Evolutionary conservation across 306 rosid species (phyloP).

Genomic region (Pueraria montana): DNA sequence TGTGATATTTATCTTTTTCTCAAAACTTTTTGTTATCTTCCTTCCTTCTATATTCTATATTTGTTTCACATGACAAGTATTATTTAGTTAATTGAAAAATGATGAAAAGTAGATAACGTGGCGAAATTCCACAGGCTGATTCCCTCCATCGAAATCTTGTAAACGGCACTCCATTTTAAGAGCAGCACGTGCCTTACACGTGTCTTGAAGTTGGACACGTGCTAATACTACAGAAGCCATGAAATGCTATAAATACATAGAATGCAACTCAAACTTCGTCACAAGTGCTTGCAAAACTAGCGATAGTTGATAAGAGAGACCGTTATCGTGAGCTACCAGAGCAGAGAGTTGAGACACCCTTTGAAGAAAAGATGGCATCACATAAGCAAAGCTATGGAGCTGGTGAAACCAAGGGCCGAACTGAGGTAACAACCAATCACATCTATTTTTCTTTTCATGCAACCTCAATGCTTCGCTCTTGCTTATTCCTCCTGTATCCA

Average conservation of each 20-base stretch:
- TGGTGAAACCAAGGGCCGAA: slow-evolving; percentile 17
- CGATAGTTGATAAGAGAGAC: no score
- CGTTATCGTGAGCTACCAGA: no score
- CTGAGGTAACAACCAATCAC: not conserved
- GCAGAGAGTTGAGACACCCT: not conserved
- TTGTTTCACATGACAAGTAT: no score
- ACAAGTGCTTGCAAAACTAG: no score
- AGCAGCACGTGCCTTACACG: slow-evolving; percentile 59
- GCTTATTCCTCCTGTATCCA: no score
- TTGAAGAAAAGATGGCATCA: slow-evolving; percentile 62
- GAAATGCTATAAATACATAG: slow-evolving; percentile 40
- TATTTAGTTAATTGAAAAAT: no score
- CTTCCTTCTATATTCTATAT: no score
- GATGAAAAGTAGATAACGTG: slow-evolving; percentile 45
- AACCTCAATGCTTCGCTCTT: no score
- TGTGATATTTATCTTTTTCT: no score
- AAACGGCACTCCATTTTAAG: not conserved
- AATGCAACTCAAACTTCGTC: not conserved
- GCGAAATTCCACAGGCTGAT: slow-evolving; percentile 43
- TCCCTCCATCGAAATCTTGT: not conserved
- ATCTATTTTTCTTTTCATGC: not conserved
- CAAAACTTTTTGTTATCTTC: no score
- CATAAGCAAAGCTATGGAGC: slow-evolving; percentile 44
- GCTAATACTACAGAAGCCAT: not conserved
- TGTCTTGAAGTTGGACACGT: slow-evolving; percentile 60